phyloP scores from a whole-genome alignment of 495 filamentous ascomycete species.

The Thermothielavioides terrestris region DNA sequence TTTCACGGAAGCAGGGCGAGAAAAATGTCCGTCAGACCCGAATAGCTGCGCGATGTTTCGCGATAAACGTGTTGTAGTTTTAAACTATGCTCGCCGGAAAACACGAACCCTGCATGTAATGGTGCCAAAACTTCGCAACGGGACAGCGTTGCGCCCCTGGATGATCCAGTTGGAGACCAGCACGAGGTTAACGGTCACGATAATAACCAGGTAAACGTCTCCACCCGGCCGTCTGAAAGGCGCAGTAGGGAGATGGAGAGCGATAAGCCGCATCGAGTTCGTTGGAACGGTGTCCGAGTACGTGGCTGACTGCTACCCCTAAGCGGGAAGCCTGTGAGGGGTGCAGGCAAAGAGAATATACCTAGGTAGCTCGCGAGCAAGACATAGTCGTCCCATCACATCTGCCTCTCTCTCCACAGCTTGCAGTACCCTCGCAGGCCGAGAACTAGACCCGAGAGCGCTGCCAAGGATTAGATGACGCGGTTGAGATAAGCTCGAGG shows the following conservation, averaged over 20 bases:
- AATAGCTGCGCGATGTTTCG: neutral
- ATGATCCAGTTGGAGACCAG: constrained; percentile 9
- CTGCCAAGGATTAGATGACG: constrained; percentile 2
- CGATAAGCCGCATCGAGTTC: neutral
- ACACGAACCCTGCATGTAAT: neutral
- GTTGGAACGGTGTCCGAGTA: constrained; percentile 12
- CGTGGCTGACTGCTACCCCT: constrained; percentile 10
- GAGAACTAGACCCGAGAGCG: constrained; percentile 15
- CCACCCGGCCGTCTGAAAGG: neutral
- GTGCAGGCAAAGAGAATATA: neutral
- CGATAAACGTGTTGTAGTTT: constrained; percentile 9
- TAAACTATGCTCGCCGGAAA: neutral
- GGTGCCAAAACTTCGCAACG: constrained; percentile 1
- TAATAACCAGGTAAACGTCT: constrained; percentile 15
- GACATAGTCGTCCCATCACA: constrained; percentile 29
- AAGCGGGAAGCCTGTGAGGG: neutral
- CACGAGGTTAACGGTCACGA: constrained; percentile 21
- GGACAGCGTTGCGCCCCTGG: constrained; percentile 14
- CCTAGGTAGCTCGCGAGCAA: constrained; percentile 21
- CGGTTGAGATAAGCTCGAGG: constrained; percentile 4
- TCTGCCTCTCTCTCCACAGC: constrained; percentile 6
- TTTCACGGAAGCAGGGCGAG: constrained; percentile 22
- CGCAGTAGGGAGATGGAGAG: constrained; percentile 9
- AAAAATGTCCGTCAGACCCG: constrained; percentile 11
- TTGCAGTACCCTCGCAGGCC: constrained; percentile 27